Conservation (phyloP, 129 eudicot species). For the Gnaphalium uliginosum region DNA sequence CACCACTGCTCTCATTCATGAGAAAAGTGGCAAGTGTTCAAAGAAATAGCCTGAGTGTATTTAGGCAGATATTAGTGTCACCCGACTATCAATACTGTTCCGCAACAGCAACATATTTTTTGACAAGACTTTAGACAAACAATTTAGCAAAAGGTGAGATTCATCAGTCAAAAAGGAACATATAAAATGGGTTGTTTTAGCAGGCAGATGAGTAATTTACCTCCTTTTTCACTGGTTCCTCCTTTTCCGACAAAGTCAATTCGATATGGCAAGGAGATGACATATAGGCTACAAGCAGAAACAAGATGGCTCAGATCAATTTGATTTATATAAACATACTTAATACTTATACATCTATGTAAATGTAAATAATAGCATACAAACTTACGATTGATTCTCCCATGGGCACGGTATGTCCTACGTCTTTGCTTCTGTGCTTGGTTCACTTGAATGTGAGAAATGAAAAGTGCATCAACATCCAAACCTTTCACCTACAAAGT, state of each 20-base stretch:
- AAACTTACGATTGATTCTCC: constrained; percentile 39
- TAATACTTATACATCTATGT: not conserved
- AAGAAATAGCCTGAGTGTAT: no score
- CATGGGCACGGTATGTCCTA: constrained; percentile 46
- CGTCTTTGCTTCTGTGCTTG: constrained; percentile 46
- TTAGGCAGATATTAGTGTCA: no score
- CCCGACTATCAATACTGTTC: no score
- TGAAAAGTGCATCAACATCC: constrained; percentile 44
- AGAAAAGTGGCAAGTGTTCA: no score
- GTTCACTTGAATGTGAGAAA: constrained; percentile 46
- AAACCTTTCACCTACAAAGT: constrained; percentile 40
- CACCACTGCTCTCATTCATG: not conserved
- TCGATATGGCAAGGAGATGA: constrained; percentile 47
- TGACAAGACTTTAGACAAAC: not conserved
- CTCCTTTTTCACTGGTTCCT: constrained; percentile 43
- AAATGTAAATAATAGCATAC: no score
- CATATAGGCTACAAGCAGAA: constrained; percentile 35
- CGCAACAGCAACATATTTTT: not conserved
- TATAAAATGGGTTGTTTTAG: not conserved
- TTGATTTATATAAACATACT: not conserved
- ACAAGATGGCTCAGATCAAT: constrained; percentile 1
- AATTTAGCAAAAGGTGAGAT: no score
- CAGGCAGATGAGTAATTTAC: constrained; percentile 8
- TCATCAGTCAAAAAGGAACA: not conserved
- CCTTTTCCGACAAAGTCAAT: constrained; percentile 42